Percentiles rank a stretch among this genome's conserved stretches.
phyloP scores from a whole-genome alignment of 2,329 filamentous ascomycete species.

The Venturia nashicola region DNA sequence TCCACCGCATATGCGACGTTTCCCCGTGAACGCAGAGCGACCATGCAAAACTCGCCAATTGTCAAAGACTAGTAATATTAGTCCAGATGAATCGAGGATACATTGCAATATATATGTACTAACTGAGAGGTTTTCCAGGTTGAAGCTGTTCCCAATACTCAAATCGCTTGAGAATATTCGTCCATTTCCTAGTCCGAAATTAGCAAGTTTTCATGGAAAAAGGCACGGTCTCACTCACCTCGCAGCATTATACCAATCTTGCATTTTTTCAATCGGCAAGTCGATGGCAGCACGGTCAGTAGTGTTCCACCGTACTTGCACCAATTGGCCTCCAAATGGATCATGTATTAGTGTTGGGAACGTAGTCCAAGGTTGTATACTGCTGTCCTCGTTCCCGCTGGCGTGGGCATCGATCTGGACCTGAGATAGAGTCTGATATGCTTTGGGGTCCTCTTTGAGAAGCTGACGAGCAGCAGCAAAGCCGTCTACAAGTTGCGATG shows the following conservation, averaged over 20 bases:
- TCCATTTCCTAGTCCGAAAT: constrained; percentile 43
- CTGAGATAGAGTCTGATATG: constrained; percentile 45
- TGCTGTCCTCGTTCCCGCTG: constrained; percentile 74
- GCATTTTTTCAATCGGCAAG: constrained; percentile 37
- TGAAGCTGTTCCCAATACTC: constrained; percentile 72
- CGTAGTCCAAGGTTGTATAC: constrained; percentile 57
- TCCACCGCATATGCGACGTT: constrained; percentile 77
- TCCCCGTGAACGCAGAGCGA: constrained; percentile 68
- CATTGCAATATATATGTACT: constrained; percentile 20
- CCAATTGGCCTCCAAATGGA: constrained; percentile 29
- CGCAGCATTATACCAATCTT: constrained; percentile 69
- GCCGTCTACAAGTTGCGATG: constrained; percentile 75
- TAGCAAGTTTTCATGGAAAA: not conserved
- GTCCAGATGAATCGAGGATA: not conserved
- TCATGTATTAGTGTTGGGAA: constrained; percentile 63
- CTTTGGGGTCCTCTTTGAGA: constrained; percentile 36
- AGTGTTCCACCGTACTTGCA: constrained; percentile 84
- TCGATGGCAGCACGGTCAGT: constrained; percentile 67
- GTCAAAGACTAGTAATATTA: constrained; percentile 58
- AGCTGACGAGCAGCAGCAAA: constrained; percentile 60
- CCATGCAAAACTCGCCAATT: constrained; percentile 95
- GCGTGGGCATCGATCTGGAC: constrained; percentile 64
- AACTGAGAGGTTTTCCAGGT: constrained; percentile 67
- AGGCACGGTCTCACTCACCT: constrained; percentile 13
- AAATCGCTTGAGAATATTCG: constrained; percentile 53